Conservation (phyloP, 2,329 filamentous ascomycete species). For the Shiraia sp. region DNA sequence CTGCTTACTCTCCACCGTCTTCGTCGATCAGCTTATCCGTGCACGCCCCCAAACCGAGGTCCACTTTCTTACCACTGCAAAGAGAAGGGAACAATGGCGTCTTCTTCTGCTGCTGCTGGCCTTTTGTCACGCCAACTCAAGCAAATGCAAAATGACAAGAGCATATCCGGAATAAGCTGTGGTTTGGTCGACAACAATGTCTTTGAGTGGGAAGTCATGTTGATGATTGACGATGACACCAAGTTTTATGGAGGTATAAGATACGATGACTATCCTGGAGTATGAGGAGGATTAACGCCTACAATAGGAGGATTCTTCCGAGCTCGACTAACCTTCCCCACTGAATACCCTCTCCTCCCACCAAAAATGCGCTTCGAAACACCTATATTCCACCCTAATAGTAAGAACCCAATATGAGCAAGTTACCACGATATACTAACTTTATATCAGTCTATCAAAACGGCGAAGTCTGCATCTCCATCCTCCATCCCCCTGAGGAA, state of each 20-base stretch:
- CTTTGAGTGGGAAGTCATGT: constrained; percentile 98
- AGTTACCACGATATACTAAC: constrained; percentile 2
- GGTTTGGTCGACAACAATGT: constrained; percentile 85
- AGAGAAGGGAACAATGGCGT: constrained; percentile 31
- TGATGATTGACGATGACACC: constrained; percentile 95
- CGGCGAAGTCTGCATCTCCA: constrained; percentile 96
- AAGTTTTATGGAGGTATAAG: constrained; percentile 83
- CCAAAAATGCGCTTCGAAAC: constrained; percentile 95
- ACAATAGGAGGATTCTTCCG: constrained; percentile 81
- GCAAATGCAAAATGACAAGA: constrained; percentile 88
- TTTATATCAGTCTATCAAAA: constrained; percentile 74
- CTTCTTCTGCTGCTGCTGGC: constrained; percentile 62
- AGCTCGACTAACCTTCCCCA: constrained; percentile 91
- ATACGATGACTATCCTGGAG: not conserved
- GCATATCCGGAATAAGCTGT: constrained; percentile 92
- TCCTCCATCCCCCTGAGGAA: constrained; percentile 92
- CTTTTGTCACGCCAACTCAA: constrained; percentile 86
- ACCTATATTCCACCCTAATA: constrained; percentile 96
- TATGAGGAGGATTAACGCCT: not conserved
- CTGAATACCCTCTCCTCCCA: constrained; percentile 94
- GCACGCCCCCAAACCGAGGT: not conserved
- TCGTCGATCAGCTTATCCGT: not conserved
- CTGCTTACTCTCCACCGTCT: constrained; percentile 6
- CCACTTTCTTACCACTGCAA: constrained; percentile 1
- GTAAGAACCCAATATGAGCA: constrained; percentile 52